Evolutionary conservation across 1,139 yeast genomes (phyloP), one percentile per base, ranked within the genome.

Genomic region (Magnusiomyces suaveolens): DNA sequence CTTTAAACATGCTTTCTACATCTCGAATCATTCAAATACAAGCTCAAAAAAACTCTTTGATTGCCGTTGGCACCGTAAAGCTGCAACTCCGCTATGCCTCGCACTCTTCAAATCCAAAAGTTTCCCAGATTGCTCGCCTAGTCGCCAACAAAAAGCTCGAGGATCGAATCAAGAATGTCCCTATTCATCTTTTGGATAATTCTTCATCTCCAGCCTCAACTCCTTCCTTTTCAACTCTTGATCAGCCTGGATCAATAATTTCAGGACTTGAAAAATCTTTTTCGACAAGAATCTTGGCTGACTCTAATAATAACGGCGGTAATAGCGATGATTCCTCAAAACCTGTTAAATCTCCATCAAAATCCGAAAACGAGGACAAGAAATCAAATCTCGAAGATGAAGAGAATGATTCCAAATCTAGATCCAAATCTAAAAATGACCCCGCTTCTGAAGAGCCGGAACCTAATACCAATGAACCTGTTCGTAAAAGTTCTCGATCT

Each of bases 341-440:
- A n/a, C 10, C 33, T 48, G 10, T 41, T 46, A 43, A 48, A 43
- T 21, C 55, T 4, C 51, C 54, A 2, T 3, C 52, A 2, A 53
- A 51, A 43, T 51, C 54, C 2, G 52, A 50, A 33, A 52, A 23
- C 4, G 54, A 53, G 20, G 36, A n/a, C n/a, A n/a, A n/a, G n/a
- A n/a, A n/a, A n/a, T n/a, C n/a, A n/a, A n/a, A n/a, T n/a, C n/a
- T n/a, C n/a, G n/a, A n/a, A n/a, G n/a, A 36, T 3, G 24, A 20
- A n/a, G 43, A 41, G 24, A 43, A 43, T 43, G 51, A 52, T 23
- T 46, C 39, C 24, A 38, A 23, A 14, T 21, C 53, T 32, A 44
- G 10, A n/a, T 32, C 43, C 18, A 36, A 24, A 26, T 23, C 21
- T 14, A 44, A 38, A 3, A 38, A 48, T 24, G 46, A 38, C 12